These are phyloP conservation scores for Syncephalastrum monosporum DNA, from an alignment of 371 early-diverging fungal species.

Conservation along the genomic window DNA sequence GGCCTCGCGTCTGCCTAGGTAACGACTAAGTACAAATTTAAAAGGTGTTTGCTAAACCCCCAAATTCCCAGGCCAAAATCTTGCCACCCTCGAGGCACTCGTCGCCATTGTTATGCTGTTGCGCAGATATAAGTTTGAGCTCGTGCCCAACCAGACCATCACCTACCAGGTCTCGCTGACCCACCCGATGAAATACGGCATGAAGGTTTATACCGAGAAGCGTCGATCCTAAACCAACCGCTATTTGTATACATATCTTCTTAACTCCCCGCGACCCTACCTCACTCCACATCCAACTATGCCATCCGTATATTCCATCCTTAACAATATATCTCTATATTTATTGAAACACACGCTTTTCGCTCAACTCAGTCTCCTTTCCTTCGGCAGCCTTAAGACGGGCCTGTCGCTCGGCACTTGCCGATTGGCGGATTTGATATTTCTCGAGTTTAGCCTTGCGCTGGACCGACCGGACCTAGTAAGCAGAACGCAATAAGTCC, in stretches of 20 bases:
- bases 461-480: slow-evolving; percentile 35
- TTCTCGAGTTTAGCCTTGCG: slow-evolving; percentile 57
- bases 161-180: slow-evolving; percentile 32
- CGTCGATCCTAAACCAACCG: background rate
- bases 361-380: slow-evolving; percentile 53
- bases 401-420: slow-evolving; percentile 43
- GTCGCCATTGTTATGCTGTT: slow-evolving; percentile 28
- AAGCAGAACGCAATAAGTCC: background rate
- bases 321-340: background rate
- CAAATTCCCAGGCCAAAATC: slow-evolving; percentile 14
- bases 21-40: background rate
- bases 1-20: slow-evolving; percentile 59
- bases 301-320: too few species aligned
- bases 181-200: slow-evolving; percentile 43
- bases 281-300: too few species aligned
- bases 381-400: slow-evolving; percentile 50
- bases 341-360: slow-evolving; percentile 58
- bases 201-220: slow-evolving; percentile 26
- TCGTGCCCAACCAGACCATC: slow-evolving; percentile 31
- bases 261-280: too few species aligned
- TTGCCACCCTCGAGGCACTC: slow-evolving; percentile 40
- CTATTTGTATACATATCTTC: too few species aligned
- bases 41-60: background rate
- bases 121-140: slow-evolving; percentile 32
- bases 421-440: slow-evolving; percentile 51